Evolutionary conservation across 1,284 basidiomycete genomes (phyloP).

Genomic region (Sporisorium scitamineum): DNA sequence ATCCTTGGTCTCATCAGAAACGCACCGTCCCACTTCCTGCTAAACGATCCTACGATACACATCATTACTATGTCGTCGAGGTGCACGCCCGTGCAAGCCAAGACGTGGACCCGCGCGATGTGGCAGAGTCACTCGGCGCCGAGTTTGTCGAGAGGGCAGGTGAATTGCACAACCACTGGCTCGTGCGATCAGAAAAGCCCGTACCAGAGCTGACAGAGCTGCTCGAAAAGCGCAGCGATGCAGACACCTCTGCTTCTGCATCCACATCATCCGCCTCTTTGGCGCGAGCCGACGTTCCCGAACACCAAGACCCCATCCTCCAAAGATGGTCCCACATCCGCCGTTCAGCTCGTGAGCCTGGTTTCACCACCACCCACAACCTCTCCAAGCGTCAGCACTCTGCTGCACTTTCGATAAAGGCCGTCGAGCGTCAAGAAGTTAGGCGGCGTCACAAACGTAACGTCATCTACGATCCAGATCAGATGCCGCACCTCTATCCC

Average conservation of each 20-base stretch:
- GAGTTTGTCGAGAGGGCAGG: conserved; percentile 90
- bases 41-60: conserved; percentile 76
- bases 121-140: conserved; percentile 78
- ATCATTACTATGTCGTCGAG: conserved; percentile 91
- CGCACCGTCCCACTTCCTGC: conserved; percentile 51
- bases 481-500: conserved; percentile 64
- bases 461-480: conserved; percentile 61
- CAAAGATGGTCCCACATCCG: conserved; percentile 71
- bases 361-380: conserved; percentile 35
- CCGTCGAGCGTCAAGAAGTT: conserved; percentile 64
- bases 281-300: conserved; percentile 30
- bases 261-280: conserved; percentile 11
- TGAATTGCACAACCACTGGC: conserved; percentile 84
- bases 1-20: conserved; percentile 44
- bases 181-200: conserved; percentile 76
- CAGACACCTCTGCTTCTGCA: conserved; percentile 5
- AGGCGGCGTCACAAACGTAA: conserved; percentile 65
- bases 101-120: conserved; percentile 69
- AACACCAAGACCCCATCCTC: conserved; percentile 70
- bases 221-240: conserved; percentile 15
- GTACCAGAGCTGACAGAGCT: conserved; percentile 12
- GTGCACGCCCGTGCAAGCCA: conserved; percentile 74
- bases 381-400: conserved; percentile 45
- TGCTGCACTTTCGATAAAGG: conserved; percentile 55
- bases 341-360: conserved; percentile 25